Base-by-base conservation (phyloP, 345 rosid genomes). In the Melaleuca quinquenervia region DNA sequence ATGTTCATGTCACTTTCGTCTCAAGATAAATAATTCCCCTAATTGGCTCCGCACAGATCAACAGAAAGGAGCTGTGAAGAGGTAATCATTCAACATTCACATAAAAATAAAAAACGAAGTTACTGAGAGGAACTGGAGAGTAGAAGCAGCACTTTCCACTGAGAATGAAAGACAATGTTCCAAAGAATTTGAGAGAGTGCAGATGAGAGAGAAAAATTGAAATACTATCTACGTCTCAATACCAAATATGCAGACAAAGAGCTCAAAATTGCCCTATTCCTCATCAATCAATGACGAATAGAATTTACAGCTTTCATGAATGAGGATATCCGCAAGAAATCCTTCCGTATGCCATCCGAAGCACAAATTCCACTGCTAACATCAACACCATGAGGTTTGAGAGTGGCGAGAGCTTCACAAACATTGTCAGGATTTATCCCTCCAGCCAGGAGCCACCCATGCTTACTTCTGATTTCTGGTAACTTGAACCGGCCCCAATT, bases 361-460 rank as follows among this genome's bases (percentile, higher is more conserved):
- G 90, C 88, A 64, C 99, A 95, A 87, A 97, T 93, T 83, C 99
- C 95, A 20, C 98, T 95, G 82, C 98, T 96, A 29, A 95, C 98
- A 88, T 96, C 99, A 78, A 94, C 88, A n/a, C 98, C 98, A 50
- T 89, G 84, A 41, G 98, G 98, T 84, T 91, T 90, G 60, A 94
- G 93, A 48, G 85, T 90, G 27, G 91, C 87, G 55, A 97, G 89
- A 32, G 98, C 98, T 91, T 92, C 93, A 84, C 87, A 75, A 86
- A 88, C 96, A 51, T 94, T 96, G 53, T 87, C 88, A 22, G 96
- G 96, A 84, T 92, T 89, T 87, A 97, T 93, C 88, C 98, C 98
- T 51, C 96, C 98, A 3, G 98, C 98, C 89, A 96, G 91, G 85
- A 96, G 93, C 98, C 98, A 96, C 55, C 96, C 98, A 50, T 92